Evolutionary conservation across 495 filamentous ascomycete genomes (phyloP), one percentile per base, ranked within the genome.

Genomic region (Tetracladium marchalianum): DNA sequence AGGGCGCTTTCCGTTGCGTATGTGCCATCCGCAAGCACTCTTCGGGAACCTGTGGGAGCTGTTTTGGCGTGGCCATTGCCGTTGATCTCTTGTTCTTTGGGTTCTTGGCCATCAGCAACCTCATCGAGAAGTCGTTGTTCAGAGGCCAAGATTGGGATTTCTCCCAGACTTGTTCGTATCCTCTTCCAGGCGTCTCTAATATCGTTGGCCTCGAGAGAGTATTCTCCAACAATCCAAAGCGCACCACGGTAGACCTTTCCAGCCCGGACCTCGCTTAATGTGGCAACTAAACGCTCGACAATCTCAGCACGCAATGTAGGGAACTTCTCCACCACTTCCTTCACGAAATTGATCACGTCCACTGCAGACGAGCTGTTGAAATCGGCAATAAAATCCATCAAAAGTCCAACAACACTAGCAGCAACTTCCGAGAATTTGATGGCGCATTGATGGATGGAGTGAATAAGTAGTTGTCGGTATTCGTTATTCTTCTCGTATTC

Each of bases 351-450:
- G 56, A 99, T 96, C 10, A 99, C 90, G 67, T 99, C 93, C 22
- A 99, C 87, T 1, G 93, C 92, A 1, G 90, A 94, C 36, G 87
- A 83, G 58, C 88, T 95, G 73, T 92, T 97, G 65, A 96, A 96
- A 62, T 99, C 93, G 44, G 85, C 87, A 61, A 99, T 97, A 60
- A 97, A 96, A 59, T 99, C 92, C 90, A 99, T 99, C n/a, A 99
- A 69, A 7, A 95, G 73, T 46, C 87, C 93, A 45, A 99, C 93
- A 39, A 97, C 93, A 60, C 87, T 95, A 33, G 90, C 86, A 40
- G 93, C 93, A 43, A 97, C 87, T 64, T 97, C 93, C 4, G 93
- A 96, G 68, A 96, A 96, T 61, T 92, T 95, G 70, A 99, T 95
- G 47, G 93, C 93, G 62, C 90, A 97, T 59, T 86, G 87, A 65